A percentile compares a stretch with the other conserved stretches of the same genome.
phyloP scores from a whole-genome alignment of 2,329 filamentous ascomycete genomes.

The Cryphonectria japonica region DNA sequence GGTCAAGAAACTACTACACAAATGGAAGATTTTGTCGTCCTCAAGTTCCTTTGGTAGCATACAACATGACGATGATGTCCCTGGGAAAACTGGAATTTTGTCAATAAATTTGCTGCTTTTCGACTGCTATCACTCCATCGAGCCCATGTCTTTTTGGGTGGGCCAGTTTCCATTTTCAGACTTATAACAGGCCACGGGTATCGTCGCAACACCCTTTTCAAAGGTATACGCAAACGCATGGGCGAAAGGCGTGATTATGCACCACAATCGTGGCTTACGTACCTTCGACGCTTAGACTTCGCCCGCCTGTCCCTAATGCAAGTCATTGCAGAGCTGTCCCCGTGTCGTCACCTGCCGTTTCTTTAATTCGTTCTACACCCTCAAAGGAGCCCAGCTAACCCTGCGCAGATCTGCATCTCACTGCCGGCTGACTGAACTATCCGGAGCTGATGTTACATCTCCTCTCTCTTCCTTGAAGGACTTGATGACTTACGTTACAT shows the following conservation, averaged over 20 bases:
- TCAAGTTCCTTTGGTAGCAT: background rate
- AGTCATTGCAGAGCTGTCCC: slow-evolving; percentile 5
- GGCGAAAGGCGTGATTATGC: slow-evolving; percentile 15
- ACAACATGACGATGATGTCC: background rate
- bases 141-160: slow-evolving; percentile 7
- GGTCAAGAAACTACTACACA: background rate
- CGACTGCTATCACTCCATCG: slow-evolving; percentile 7
- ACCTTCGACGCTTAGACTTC: background rate
- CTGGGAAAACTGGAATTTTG: background rate
- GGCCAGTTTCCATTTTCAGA: background rate
- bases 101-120: slow-evolving; percentile 10
- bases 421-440: background rate
- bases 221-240: slow-evolving; percentile 4
- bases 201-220: background rate
- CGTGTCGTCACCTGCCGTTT: background rate
- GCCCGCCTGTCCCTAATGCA: slow-evolving; percentile 2
- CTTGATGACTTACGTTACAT: background rate
- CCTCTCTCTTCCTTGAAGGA: background rate
- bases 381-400: background rate
- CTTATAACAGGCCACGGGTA: background rate
- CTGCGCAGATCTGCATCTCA: background rate
- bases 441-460: background rate
- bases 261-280: slow-evolving; percentile 9
- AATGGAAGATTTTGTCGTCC: background rate
- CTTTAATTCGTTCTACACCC: background rate